Evolutionary conservation across 371 early-diverging fungal genomes (phyloP), one percentile per base, ranked within the genome.

Genomic region (Apophysomyces sp.): DNA sequence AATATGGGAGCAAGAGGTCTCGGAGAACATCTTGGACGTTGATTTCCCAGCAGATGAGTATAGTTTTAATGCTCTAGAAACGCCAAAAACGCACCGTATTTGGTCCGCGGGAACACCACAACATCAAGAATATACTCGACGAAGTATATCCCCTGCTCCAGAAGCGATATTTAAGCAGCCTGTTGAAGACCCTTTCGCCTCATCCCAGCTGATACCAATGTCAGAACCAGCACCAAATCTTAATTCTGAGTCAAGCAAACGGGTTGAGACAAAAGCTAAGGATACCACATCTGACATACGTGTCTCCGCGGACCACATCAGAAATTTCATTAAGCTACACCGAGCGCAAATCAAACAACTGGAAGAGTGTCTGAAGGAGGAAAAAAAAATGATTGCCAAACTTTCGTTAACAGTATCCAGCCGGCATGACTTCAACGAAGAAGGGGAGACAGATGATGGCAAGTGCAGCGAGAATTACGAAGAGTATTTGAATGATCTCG

Each of bases 341-440:
- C 86, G 94, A 2, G 78, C 83, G 28, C 91, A 93, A 68, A 79
- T 96, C 49, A 85, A 90, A 32, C 86, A 91, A 36, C 73, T 90
- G 16, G 88, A 89, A 15, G 95, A 94, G 34, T 77, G 86, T 39
- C 80, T 87, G 18, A 86, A 87, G 58, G 77, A 80, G 31, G 97
- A 98, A 74, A 89, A 89, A 58, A 87, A 85, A 69, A 74, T 95
- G 57, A 73, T 94, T 9, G 87, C 89, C 44, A 85, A 87, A 30
- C 78, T 93, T 49, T 86, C 92, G 34, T 41, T 84, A 24, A 71
- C 70, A 6, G 34, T 80, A n/a, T 58, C 72, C 9, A 70, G 67
- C 11, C 67, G 69, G 64, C 60, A 63, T n/a, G 67, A 71, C 16
- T 59, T 68, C 32, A 32, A 36, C 7, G 67, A 67, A 26, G 68